Conservation (phyloP, 306 rosid species). For the Gleditsia sinensis region DNA sequence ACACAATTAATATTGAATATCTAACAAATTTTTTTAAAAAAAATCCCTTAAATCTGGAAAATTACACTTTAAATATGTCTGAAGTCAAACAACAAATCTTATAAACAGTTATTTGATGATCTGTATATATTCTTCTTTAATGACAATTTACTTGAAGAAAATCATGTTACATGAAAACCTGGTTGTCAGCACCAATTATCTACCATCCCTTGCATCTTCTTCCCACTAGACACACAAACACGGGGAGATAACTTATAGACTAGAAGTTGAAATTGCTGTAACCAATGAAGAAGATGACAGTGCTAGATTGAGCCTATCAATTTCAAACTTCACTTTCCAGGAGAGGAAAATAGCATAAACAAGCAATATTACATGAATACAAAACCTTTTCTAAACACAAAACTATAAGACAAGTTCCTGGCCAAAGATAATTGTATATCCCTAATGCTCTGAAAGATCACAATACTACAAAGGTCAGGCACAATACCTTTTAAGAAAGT, state of each 20-base stretch:
- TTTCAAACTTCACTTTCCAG: constrained; percentile 7
- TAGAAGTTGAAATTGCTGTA: no score
- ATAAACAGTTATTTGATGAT: not conserved
- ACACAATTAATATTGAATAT: not conserved
- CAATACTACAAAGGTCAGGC: constrained; percentile 15
- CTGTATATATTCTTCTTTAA: not conserved
- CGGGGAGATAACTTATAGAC: no score
- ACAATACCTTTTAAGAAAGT: constrained; percentile 71
- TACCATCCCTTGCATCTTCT: no score
- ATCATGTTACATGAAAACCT: constrained; percentile 14
- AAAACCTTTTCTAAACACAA: constrained; percentile 10
- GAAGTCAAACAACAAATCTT: not conserved
- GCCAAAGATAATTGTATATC: constrained; percentile 30
- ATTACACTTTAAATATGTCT: not conserved
- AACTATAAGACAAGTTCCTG: not conserved
- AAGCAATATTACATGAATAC: constrained; percentile 6
- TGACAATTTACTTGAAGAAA: constrained; percentile 12
- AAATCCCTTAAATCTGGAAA: not conserved
- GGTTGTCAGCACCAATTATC: constrained; percentile 12
- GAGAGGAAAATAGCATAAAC: constrained; percentile 20
- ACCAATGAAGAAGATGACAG: no score
- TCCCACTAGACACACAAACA: no score
- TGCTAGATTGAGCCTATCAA: constrained; percentile 8
- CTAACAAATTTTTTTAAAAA: not conserved
- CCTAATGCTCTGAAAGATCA: constrained; percentile 4